A percentile compares a stretch with the other conserved stretches of the same genome.
Conservation (phyloP, 2,329 filamentous ascomycete species). For the Raffaelea arxii region DNA sequence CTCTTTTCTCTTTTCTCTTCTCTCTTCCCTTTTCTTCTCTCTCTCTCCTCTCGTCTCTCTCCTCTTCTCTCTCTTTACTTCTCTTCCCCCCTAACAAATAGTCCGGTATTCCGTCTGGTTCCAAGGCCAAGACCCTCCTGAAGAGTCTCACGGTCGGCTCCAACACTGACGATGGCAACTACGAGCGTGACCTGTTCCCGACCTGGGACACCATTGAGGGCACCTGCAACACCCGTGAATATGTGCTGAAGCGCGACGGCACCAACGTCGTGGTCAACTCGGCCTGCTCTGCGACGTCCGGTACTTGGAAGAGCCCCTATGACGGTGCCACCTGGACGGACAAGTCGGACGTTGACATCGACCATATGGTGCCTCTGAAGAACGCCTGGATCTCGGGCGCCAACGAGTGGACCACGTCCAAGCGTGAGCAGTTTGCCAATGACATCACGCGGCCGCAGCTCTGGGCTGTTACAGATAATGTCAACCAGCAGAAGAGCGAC, state of each 20-base stretch:
- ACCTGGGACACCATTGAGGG: constrained; percentile 60
- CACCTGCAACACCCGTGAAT: constrained; percentile 62
- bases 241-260: constrained; percentile 66
- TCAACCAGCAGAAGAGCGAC: constrained; percentile 69
- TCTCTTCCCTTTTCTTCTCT: background rate
- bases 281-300: constrained; percentile 54
- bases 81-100: constrained; percentile 13
- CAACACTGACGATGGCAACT: constrained; percentile 43
- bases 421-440: constrained; percentile 64
- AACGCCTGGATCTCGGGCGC: constrained; percentile 77
- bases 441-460: constrained; percentile 68
- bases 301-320: constrained; percentile 63
- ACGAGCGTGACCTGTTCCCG: constrained; percentile 59
- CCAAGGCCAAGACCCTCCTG: constrained; percentile 49
- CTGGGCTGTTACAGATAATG: constrained; percentile 66
- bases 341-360: constrained; percentile 66
- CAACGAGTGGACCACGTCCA: constrained; percentile 57
- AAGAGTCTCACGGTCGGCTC: constrained; percentile 46
- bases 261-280: constrained; percentile 46
- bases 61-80: background rate
- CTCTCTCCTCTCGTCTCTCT: background rate
- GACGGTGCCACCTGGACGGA: constrained; percentile 62
- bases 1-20: background rate
- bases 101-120: constrained; percentile 53
- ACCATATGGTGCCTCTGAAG: constrained; percentile 72